These are phyloP conservation scores for Lodderomyces margitis DNA, from an alignment of 1,139 yeast genomes.

Conservation along the genomic window DNA sequence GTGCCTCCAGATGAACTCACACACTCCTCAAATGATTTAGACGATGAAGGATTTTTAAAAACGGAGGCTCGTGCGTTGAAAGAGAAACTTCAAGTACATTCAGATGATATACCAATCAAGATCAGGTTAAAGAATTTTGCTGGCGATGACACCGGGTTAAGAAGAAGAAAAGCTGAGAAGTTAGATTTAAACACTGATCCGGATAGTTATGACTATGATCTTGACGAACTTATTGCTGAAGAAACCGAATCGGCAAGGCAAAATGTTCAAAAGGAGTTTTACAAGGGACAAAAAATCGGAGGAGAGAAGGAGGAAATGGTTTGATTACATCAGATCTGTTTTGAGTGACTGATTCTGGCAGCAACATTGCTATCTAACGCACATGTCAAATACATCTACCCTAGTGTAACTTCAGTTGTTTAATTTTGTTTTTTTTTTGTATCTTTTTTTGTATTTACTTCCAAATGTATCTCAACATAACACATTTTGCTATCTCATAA, in stretches of 20 bases:
- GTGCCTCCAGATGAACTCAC: conserved; percentile 41
- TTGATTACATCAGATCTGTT: too few relatives aligned
- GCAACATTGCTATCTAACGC: too few relatives aligned
- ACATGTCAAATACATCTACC: too few relatives aligned
- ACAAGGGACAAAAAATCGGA: conserved; percentile 28
- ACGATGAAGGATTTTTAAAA: conserved; percentile 16
- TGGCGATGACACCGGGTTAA: conserved; percentile 12
- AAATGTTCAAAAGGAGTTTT: conserved; percentile 25
- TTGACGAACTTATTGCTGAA: conserved; percentile 30
- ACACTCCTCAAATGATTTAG: conserved; percentile 9
- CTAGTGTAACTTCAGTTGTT: too few relatives aligned
- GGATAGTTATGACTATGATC: conserved; percentile 32
- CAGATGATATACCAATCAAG: conserved; percentile 40
- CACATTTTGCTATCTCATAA: neutral
- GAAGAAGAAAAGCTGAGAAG: conserved; percentile 28
- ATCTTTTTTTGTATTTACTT: neutral
- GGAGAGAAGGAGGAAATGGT: conserved; percentile 33
- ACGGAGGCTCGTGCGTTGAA: conserved; percentile 30
- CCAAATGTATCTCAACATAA: neutral
- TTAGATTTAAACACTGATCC: conserved; percentile 36
- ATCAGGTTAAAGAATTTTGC: conserved; percentile 25
- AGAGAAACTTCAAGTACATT: conserved; percentile 33
- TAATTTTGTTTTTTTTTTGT: neutral
- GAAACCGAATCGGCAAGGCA: conserved; percentile 24
- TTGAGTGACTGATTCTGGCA: too few relatives aligned